Conservation (phyloP, 2,329 filamentous ascomycete species). For the Berkeleyomyces rouxiae region DNA sequence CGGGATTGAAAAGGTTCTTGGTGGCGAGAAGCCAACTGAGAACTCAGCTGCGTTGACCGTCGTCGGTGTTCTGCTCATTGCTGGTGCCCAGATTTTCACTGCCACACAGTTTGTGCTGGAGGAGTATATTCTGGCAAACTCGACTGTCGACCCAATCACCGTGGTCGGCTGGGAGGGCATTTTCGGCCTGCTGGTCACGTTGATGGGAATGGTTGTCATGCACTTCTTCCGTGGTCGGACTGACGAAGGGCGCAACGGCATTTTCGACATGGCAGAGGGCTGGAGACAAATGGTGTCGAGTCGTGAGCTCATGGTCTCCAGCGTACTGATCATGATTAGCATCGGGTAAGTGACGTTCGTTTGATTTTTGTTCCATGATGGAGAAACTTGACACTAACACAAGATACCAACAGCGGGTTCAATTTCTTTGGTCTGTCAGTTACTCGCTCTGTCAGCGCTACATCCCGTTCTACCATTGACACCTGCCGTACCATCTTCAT, state of each 20-base stretch:
- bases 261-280: conserved; percentile 81
- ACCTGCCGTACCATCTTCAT: conserved; percentile 96
- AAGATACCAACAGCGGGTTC: conserved; percentile 51
- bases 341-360: conserved; percentile 50
- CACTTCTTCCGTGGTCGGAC: conserved; percentile 65
- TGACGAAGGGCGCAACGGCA: conserved; percentile 55
- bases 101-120: conserved; percentile 92
- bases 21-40: conserved; percentile 24
- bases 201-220: conserved; percentile 62
- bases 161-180: conserved; percentile 94
- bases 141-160: conserved; percentile 56
- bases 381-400: conserved; percentile 12
- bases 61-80: conserved; percentile 77
- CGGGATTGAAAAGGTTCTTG: conserved; percentile 20
- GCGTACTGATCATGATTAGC: conserved; percentile 86
- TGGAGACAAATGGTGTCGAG: conserved; percentile 65
- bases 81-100: conserved; percentile 89
- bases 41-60: conserved; percentile 40
- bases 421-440: conserved; percentile 97
- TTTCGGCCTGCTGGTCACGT: conserved; percentile 71
- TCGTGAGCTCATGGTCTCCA: conserved; percentile 55
- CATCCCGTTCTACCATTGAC: conserved; percentile 87
- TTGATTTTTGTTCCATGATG: neutral
- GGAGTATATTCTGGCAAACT: conserved; percentile 67
- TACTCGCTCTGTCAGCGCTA: conserved; percentile 76